These are phyloP conservation scores for Neurospora pannonica DNA, from an alignment of 495 filamentous ascomycete genomes.

Conservation along the genomic window DNA sequence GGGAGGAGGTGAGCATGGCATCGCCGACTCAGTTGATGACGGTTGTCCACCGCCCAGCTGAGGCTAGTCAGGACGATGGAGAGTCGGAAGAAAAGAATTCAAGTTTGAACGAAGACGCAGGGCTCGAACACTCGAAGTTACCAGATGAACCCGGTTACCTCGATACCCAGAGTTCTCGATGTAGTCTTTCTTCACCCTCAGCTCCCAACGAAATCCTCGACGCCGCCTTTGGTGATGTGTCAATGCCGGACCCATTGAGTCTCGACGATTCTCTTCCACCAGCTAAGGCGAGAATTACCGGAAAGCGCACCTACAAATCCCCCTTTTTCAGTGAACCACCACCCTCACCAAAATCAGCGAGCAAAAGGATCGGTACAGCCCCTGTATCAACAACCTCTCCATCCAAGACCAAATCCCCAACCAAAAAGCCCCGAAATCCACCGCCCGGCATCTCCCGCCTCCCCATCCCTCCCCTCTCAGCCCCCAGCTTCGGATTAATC, in stretches of 20 bases:
- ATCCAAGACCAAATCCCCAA: neutral
- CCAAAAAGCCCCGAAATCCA: slow-evolving; percentile 16
- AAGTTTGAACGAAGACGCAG: neutral
- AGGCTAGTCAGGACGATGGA: neutral
- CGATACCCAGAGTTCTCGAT: neutral
- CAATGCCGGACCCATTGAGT: neutral
- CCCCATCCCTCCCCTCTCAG: slow-evolving; percentile 60
- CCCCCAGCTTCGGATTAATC: slow-evolving; percentile 61
- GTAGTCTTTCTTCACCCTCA: neutral
- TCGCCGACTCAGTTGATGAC: neutral
- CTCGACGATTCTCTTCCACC: neutral
- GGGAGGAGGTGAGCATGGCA: neutral
- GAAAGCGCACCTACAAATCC: slow-evolving; percentile 20
- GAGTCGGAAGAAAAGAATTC: neutral
- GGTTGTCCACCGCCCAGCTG: neutral
- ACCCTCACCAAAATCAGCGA: slow-evolving; percentile 1
- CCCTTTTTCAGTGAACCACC: slow-evolving; percentile 31
- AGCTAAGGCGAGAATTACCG: neutral
- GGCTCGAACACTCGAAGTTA: neutral
- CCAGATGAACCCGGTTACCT: neutral
- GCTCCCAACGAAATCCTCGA: neutral
- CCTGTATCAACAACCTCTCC: slow-evolving; percentile 5
- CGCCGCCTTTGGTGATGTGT: neutral
- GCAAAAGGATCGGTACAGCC: neutral
- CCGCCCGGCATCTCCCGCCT: slow-evolving; percentile 50